These are phyloP conservation scores for Microsporum ferrugineum DNA, from an alignment of 2,329 filamentous ascomycete species.

Conservation along the genomic window DNA sequence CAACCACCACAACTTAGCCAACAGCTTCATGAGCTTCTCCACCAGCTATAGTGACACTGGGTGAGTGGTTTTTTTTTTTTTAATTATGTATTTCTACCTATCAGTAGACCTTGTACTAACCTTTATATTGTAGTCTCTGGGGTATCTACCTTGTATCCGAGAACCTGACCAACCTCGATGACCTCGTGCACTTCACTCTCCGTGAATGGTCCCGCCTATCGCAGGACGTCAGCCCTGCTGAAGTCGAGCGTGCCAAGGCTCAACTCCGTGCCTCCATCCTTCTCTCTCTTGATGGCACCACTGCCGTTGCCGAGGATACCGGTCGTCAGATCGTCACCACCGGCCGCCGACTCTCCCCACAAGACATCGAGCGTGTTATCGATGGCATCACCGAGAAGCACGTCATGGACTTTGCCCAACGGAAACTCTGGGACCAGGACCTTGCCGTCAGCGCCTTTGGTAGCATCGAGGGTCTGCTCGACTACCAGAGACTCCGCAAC, in stretches of 20 bases:
- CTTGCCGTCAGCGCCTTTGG: slow-evolving; percentile 88
- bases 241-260: slow-evolving; percentile 96
- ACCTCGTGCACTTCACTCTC: slow-evolving; percentile 95
- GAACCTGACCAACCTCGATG: slow-evolving; percentile 75
- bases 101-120: slow-evolving; percentile 8
- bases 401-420: slow-evolving; percentile 90
- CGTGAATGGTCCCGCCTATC: slow-evolving; percentile 96
- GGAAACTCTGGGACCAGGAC: slow-evolving; percentile 95
- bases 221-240: slow-evolving; percentile 72
- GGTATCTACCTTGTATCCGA: slow-evolving; percentile 97
- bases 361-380: slow-evolving; percentile 89
- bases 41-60: slow-evolving; percentile 99
- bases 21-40: slow-evolving; percentile 99
- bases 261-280: slow-evolving; percentile 98
- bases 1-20: slow-evolving; percentile 88
- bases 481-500: slow-evolving; percentile 47
- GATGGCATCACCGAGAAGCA: slow-evolving; percentile 86
- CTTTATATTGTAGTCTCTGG: slow-evolving; percentile 61
- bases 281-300: slow-evolving; percentile 92
- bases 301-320: slow-evolving; percentile 94
- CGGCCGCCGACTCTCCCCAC: slow-evolving; percentile 76
- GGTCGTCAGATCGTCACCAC: slow-evolving; percentile 97
- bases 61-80: slow-evolving; percentile 43
- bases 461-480: slow-evolving; percentile 69
- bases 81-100: neutral